Conservation (phyloP, 2,329 filamentous ascomycete species). For the Hymenoscyphus occultus region DNA sequence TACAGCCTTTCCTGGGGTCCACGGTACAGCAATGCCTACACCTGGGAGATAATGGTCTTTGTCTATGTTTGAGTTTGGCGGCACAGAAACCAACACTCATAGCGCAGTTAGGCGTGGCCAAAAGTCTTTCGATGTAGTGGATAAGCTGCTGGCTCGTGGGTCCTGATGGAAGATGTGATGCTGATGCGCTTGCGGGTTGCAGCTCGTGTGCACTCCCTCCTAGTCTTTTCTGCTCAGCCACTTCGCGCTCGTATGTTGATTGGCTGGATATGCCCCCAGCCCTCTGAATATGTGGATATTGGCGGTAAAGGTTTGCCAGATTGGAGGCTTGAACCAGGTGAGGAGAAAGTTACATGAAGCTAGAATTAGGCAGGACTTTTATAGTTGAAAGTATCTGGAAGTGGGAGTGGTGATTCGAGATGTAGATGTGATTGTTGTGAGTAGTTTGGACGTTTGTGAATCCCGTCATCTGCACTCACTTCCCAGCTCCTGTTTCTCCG, state of each 20-base stretch:
- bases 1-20: conserved; percentile 16
- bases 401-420: neutral
- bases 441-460: neutral
- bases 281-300: neutral
- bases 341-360: neutral
- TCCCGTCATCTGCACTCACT: neutral
- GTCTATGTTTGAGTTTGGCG: conserved; percentile 4
- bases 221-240: conserved; percentile 10
- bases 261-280: conserved; percentile 6
- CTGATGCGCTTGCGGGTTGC: conserved; percentile 5
- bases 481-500: neutral
- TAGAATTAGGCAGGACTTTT: neutral
- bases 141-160: conserved; percentile 11
- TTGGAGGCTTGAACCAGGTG: neutral
- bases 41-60: conserved; percentile 10
- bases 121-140: neutral
- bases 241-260: conserved; percentile 7
- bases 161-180: conserved; percentile 1
- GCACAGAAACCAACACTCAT: conserved; percentile 12
- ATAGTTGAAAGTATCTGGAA: neutral
- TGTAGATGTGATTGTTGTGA: neutral
- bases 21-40: conserved; percentile 14
- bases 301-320: neutral
- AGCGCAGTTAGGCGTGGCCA: conserved; percentile 10
- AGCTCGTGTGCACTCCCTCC: conserved; percentile 1